These are phyloP conservation scores for Starmerella powellii DNA, from an alignment of 805 yeast species.

Conservation along the genomic window DNA sequence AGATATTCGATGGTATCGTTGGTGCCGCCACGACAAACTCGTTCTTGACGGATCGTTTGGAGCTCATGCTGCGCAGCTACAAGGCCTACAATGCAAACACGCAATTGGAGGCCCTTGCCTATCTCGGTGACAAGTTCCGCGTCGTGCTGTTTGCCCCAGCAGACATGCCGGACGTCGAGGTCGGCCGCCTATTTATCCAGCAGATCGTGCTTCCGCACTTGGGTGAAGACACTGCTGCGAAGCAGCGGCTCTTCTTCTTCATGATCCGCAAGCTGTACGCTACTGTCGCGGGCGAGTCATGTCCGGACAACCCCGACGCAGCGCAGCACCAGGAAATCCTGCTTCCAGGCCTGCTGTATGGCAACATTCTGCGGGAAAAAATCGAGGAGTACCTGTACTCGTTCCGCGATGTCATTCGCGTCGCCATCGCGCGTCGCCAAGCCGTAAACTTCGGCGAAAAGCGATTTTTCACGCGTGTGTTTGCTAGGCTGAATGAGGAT, in stretches of 20 bases:
- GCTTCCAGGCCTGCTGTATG: slow-evolving; percentile 90
- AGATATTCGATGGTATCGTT: slow-evolving; percentile 89
- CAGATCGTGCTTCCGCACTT: slow-evolving; percentile 86
- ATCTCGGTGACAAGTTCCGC: slow-evolving; percentile 90
- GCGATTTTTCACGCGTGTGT: slow-evolving; percentile 69
- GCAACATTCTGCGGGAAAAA: slow-evolving; percentile 93
- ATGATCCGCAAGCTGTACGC: slow-evolving; percentile 94
- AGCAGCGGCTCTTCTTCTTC: slow-evolving; percentile 75
- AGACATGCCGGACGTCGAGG: slow-evolving; percentile 78
- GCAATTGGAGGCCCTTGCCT: slow-evolving; percentile 80
- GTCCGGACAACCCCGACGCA: slow-evolving; percentile 97
- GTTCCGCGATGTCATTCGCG: slow-evolving; percentile 59
- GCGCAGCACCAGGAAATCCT: slow-evolving; percentile 96
- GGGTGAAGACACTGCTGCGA: slow-evolving; percentile 51
- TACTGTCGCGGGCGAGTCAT: slow-evolving; percentile 90
- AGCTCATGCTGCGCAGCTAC: slow-evolving; percentile 76
- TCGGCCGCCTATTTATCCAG: slow-evolving; percentile 70
- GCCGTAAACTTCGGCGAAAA: slow-evolving; percentile 75
- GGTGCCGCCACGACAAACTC: slow-evolving; percentile 81
- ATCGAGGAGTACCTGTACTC: slow-evolving; percentile 79
- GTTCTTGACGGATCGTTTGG: slow-evolving; percentile 95
- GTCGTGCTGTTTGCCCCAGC: slow-evolving; percentile 82
- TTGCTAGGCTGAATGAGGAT: slow-evolving; percentile 73
- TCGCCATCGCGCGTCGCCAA: slow-evolving; percentile 65
- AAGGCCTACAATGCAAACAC: slow-evolving; percentile 69